Percentiles rank a stretch among this genome's conserved stretches.
Evolutionary conservation across 306 rosid species (phyloP).

Genomic region (Cyamopsis tetragonoloba): DNA sequence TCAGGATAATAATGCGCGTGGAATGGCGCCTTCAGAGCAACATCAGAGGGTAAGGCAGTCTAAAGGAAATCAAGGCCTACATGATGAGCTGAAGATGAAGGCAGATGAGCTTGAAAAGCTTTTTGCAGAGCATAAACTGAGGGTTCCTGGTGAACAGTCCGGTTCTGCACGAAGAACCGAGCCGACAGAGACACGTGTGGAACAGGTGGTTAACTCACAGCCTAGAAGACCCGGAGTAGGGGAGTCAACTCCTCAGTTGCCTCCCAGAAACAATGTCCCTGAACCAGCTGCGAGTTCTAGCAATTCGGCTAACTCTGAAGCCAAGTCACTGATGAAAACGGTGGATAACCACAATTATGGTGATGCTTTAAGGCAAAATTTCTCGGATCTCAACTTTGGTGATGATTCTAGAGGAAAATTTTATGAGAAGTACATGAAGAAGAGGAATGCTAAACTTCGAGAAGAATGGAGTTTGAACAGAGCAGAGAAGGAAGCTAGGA

Average conservation of each 20-base stretch:
- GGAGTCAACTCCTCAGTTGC: conserved; percentile 50
- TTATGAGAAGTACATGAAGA: conserved; percentile 82
- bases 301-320: conserved; percentile 29
- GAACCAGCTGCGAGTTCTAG: conserved; percentile 47
- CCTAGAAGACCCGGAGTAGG: conserved; percentile 40
- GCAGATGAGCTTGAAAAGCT: conserved; percentile 97
- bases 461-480: conserved; percentile 85
- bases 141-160: conserved; percentile 86
- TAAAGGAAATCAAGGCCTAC: conserved; percentile 85
- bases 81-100: conserved; percentile 91
- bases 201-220: conserved; percentile 45
- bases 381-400: conserved; percentile 47
- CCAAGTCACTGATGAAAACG: conserved; percentile 35
- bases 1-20: conserved; percentile 41
- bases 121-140: conserved; percentile 93
- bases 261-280: conserved; percentile 31
- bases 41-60: conserved; percentile 74
- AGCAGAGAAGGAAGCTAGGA: conserved; percentile 90
- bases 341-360: conserved; percentile 45
- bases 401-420: conserved; percentile 86
- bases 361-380: conserved; percentile 50
- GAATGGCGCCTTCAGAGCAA: conserved; percentile 43
- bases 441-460: conserved; percentile 87
- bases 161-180: conserved; percentile 64
- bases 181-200: conserved; percentile 47